These are phyloP conservation scores for Pugionium dolabratum DNA, from an alignment of 345 rosid genomes.

Conservation along the genomic window DNA sequence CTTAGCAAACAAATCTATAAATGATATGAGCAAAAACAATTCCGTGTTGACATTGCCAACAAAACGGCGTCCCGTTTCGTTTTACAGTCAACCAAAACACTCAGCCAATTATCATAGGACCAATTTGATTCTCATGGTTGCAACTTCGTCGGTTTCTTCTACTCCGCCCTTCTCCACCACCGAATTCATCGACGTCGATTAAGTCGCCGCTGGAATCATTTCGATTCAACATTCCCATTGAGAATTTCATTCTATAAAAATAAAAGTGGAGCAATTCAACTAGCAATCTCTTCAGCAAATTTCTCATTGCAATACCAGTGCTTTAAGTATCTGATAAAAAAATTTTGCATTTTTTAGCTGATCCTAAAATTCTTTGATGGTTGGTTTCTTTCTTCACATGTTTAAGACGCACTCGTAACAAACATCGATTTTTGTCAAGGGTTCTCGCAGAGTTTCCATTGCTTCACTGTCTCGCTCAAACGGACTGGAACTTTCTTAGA, in stretches of 20 bases:
- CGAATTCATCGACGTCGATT: slow-evolving; percentile 54
- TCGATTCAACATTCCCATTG: slow-evolving; percentile 50
- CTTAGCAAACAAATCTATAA: neutral
- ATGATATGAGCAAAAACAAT: neutral
- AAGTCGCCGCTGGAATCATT: slow-evolving; percentile 46
- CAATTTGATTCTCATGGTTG: slow-evolving; percentile 6
- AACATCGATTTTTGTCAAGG: neutral
- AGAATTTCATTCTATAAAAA: slow-evolving; percentile 41
- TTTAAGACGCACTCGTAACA: too few relatives aligned
- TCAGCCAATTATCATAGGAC: slow-evolving; percentile 2
- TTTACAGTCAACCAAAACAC: slow-evolving; percentile 12
- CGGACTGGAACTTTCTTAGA: slow-evolving; percentile 52
- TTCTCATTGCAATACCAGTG: too few relatives aligned
- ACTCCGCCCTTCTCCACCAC: slow-evolving; percentile 30
- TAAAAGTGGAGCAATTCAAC: too few relatives aligned
- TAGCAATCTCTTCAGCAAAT: too few relatives aligned
- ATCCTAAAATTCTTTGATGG: neutral
- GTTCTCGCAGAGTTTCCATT: slow-evolving; percentile 59
- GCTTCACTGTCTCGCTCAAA: slow-evolving; percentile 54
- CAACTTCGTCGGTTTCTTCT: slow-evolving; percentile 9
- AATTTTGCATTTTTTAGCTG: neutral
- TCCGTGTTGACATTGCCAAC: neutral
- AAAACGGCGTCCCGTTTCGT: neutral
- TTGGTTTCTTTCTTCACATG: neutral
- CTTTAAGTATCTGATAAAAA: neutral